Percentiles rank a stretch among this genome's conserved stretches.
Evolutionary conservation across 805 yeast genomes (phyloP).

Genomic region (Candida awuae): DNA sequence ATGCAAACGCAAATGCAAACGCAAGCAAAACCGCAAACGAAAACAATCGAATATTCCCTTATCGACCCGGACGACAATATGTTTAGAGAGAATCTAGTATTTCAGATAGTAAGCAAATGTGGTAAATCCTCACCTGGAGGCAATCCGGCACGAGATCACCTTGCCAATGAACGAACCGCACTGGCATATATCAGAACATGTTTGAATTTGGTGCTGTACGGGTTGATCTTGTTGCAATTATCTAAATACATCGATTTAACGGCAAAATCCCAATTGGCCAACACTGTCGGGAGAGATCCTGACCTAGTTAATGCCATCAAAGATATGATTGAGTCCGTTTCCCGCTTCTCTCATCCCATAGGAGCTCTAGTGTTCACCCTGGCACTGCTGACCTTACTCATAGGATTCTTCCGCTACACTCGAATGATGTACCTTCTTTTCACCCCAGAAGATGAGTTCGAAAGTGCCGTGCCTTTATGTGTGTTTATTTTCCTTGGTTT

Average conservation of each 20-base stretch:
- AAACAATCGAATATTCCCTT: too few species aligned
- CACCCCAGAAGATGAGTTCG: neutral
- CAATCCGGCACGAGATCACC: slow-evolving; percentile 42
- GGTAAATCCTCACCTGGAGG: slow-evolving; percentile 6
- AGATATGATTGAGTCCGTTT: neutral
- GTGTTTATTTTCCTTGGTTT: neutral
- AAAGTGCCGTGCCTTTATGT: neutral
- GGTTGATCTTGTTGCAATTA: slow-evolving; percentile 47
- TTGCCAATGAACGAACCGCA: slow-evolving; percentile 57
- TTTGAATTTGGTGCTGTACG: slow-evolving; percentile 42
- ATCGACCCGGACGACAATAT: neutral
- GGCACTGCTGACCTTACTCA: neutral
- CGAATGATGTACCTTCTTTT: neutral
- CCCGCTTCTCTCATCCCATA: neutral
- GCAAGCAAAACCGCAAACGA: too few species aligned
- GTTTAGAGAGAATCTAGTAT: neutral
- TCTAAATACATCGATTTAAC: slow-evolving; percentile 34
- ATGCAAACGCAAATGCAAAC: too few species aligned
- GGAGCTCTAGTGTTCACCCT: neutral
- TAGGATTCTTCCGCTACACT: neutral
- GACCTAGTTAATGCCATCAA: neutral
- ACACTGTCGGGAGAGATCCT: slow-evolving; percentile 2
- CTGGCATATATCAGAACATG: slow-evolving; percentile 55
- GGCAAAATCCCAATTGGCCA: neutral
- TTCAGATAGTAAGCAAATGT: neutral